Percentiles rank a stretch among this genome's conserved stretches.
phyloP scores from a whole-genome alignment of 352 stramenopile species.

The Phytopythium delawarense region DNA sequence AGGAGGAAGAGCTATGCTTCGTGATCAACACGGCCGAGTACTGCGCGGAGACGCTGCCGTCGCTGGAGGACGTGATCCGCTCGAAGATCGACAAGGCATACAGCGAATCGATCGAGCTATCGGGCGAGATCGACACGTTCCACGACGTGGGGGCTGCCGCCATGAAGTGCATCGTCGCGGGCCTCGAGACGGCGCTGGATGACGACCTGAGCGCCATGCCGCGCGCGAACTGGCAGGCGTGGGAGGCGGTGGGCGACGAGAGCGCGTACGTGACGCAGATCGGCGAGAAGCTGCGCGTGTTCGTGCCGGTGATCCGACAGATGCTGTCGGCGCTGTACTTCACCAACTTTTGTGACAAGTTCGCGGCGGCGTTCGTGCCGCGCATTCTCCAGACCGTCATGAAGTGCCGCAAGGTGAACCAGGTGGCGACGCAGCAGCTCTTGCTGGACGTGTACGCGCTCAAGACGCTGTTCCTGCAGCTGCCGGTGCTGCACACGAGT shows the following conservation, averaged over 20 bases:
- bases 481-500: slow-evolving; percentile 82
- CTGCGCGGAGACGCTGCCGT: slow-evolving; percentile 95
- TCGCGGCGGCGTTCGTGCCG: slow-evolving; percentile 90
- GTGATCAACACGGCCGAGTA: slow-evolving; percentile 99
- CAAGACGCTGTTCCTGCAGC: slow-evolving; percentile 95
- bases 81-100: slow-evolving; percentile 94
- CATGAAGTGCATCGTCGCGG: slow-evolving; percentile 94
- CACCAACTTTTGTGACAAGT: slow-evolving; percentile 98
- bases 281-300: slow-evolving; percentile 88
- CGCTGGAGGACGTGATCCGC: slow-evolving; percentile 95
- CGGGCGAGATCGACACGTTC: slow-evolving; percentile 93
- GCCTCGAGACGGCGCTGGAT: slow-evolving; percentile 90
- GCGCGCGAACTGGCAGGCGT: slow-evolving; percentile 91
- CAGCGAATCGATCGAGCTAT: slow-evolving; percentile 91
- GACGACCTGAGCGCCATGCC: slow-evolving; percentile 88
- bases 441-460: slow-evolving; percentile 98
- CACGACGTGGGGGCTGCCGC: slow-evolving; percentile 93
- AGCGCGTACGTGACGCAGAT: slow-evolving; percentile 94
- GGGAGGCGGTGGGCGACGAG: slow-evolving; percentile 95
- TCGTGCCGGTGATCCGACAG: slow-evolving; percentile 88
- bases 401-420: slow-evolving; percentile 92
- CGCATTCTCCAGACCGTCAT: slow-evolving; percentile 88
- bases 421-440: slow-evolving; percentile 97
- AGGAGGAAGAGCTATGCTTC: slow-evolving; percentile 95
- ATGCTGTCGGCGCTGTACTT: slow-evolving; percentile 94